Evolutionary conservation across 768 basidiomycete genomes (phyloP).

Genomic region (Cystofilobasidium capitatum): DNA sequence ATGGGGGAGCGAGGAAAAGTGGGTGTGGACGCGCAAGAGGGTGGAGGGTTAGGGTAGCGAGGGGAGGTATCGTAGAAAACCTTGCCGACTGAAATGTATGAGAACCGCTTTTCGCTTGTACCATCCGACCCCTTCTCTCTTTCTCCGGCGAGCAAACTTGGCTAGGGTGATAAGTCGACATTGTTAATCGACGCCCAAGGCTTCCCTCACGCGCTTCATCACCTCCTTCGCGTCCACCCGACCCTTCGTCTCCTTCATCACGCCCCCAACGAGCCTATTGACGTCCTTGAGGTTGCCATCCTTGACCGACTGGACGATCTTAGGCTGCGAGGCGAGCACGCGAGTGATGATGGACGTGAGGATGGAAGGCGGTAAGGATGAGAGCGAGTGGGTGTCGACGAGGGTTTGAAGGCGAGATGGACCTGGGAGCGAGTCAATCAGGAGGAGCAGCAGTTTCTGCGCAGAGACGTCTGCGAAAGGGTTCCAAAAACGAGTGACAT

Average conservation of each 20-base stretch:
- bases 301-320: conserved; percentile 56
- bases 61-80: too few relatives aligned
- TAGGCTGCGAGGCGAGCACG: conserved; percentile 58
- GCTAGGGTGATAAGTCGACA: too few relatives aligned
- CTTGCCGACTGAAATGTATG: too few relatives aligned
- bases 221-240: conserved; percentile 62
- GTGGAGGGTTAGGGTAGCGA: too few relatives aligned
- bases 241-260: conserved; percentile 74
- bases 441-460: conserved; percentile 62
- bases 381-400: conserved; percentile 15
- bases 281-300: conserved; percentile 66
- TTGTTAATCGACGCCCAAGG: neutral
- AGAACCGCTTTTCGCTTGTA: too few relatives aligned
- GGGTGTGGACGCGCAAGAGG: too few relatives aligned
- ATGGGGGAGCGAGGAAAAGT: too few relatives aligned
- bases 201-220: neutral
- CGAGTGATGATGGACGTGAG: conserved; percentile 51
- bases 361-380: conserved; percentile 35
- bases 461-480: conserved; percentile 57
- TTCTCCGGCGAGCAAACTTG: too few relatives aligned
- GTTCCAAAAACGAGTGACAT: neutral
- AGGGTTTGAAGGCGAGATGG: conserved; percentile 5
- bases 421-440: conserved; percentile 45
- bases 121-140: too few relatives aligned
- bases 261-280: conserved; percentile 70